Evolutionary conservation across 2,329 filamentous ascomycete genomes (phyloP), one percentile per base, ranked within the genome.

Genomic region (Westerdykella aurantiaca): DNA sequence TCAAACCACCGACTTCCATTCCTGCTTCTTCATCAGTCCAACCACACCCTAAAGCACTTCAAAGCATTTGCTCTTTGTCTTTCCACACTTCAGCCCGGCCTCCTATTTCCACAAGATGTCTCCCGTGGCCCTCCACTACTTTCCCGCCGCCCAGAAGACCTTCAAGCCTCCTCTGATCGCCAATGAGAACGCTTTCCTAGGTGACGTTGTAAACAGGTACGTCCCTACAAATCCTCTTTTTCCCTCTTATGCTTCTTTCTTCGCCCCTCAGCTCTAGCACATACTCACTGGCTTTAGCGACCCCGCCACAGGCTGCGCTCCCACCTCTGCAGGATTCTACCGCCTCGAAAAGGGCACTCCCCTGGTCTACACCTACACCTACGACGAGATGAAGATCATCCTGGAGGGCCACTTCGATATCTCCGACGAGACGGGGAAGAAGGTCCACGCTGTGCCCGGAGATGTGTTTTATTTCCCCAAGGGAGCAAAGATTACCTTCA

Each of bases 371-470:
- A 79, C 75, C 25, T 86, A 86, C 67, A 80, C 73, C 34, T 86
- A 85, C 66, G 77, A 86, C 57, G 83, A 86, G 71, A 83, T 84
- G 78, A 86, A 86, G 71, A 83, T 86, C 59, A 82, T 86, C 50
- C 67, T 86, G 9, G 82, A 85, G 55, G 83, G 82, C 12, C 73
- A 78, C 52, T 84, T 81, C 57, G 76, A 80, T 48, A 83, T 86
- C 55, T 72, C 71, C 23, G 82, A 85, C 51, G 77, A 77, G 61
- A 78, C 78, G 1, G 82, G 81, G 31, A 72, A 77, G 53, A 76
- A 74, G 51, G 79, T 82, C 18, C 73, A 75, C 41, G 82, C 79
- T 7, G 72, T 68, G 25, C 72, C 76, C 6, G 83, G 83, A 0
- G 83, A 86, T 62, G 79, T 84, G 38, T 83, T 86, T 53, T 81